These are phyloP conservation scores for Metschnikowia lochheadii DNA, from an alignment of 805 yeast genomes.

Conservation along the genomic window DNA sequence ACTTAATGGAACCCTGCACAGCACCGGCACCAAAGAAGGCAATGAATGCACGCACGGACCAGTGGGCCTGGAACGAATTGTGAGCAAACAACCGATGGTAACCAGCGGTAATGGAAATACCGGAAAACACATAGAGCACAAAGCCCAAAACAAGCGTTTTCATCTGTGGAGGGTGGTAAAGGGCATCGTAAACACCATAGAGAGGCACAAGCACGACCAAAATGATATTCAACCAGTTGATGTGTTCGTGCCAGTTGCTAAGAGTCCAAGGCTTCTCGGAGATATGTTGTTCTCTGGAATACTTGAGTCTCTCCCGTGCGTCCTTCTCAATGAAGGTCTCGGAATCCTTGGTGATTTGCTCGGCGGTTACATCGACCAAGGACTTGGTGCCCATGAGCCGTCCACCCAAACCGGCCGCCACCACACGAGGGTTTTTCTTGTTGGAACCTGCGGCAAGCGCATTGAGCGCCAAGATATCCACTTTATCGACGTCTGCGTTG, in stretches of 20 bases:
- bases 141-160: slow-evolving; percentile 54
- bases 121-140: slow-evolving; percentile 53
- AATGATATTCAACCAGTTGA: slow-evolving; percentile 73
- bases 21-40: slow-evolving; percentile 82
- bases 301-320: slow-evolving; percentile 37
- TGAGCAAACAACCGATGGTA: slow-evolving; percentile 81
- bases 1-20: slow-evolving; percentile 79
- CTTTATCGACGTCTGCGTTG: slow-evolving; percentile 24
- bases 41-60: slow-evolving; percentile 58
- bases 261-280: slow-evolving; percentile 77
- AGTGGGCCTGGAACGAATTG: slow-evolving; percentile 61
- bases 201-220: slow-evolving; percentile 61
- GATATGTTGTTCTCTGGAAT: slow-evolving; percentile 48
- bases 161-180: slow-evolving; percentile 44
- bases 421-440: slow-evolving; percentile 65
- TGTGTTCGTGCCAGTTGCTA: slow-evolving; percentile 66
- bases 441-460: slow-evolving; percentile 80
- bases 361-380: slow-evolving; percentile 64
- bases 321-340: slow-evolving; percentile 36
- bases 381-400: slow-evolving; percentile 77
- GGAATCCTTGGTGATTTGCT: slow-evolving; percentile 51
- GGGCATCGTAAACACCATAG: slow-evolving; percentile 46
- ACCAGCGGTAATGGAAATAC: slow-evolving; percentile 79
- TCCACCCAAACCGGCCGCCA: slow-evolving; percentile 75
- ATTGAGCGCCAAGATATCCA: slow-evolving; percentile 68